Evolutionary conservation across 345 rosid genomes (phyloP).

Genomic region (Eucalyptus polyanthemos): DNA sequence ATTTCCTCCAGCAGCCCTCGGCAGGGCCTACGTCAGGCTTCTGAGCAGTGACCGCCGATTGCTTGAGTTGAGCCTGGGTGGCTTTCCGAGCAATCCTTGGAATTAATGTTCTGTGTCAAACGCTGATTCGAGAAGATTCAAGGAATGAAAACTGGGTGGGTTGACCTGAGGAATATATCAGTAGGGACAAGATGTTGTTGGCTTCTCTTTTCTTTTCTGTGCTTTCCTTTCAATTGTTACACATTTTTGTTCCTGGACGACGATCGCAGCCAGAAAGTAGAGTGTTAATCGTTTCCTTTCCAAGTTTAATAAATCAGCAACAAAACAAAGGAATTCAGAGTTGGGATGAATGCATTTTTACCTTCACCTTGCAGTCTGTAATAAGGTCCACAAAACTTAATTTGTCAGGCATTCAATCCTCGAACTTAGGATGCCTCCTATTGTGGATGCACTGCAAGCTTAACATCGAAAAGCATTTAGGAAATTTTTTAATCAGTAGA

Average conservation of each 20-base stretch:
- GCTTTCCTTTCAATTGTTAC: background rate
- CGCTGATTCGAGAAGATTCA: background rate
- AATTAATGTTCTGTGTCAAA: background rate
- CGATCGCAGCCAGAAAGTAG: background rate
- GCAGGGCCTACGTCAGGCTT: slow-evolving; percentile 33
- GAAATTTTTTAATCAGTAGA: background rate
- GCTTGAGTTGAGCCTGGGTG: slow-evolving; percentile 1
- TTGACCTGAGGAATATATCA: background rate
- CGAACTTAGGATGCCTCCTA: background rate
- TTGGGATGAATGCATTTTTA: background rate
- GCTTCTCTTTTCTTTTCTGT: background rate
- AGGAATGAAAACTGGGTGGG: background rate
- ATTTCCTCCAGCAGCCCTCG: slow-evolving; percentile 30
- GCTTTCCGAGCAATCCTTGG: background rate
- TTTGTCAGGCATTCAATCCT: background rate
- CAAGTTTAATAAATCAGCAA: background rate
- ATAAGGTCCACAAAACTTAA: background rate
- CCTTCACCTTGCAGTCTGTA: background rate
- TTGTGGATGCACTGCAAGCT: background rate
- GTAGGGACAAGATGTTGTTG: background rate
- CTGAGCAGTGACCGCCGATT: slow-evolving; percentile 16
- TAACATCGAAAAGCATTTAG: background rate
- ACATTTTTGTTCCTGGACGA: background rate
- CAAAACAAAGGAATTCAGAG: background rate
- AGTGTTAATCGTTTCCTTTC: background rate